Conservation (phyloP, 2,329 filamentous ascomycete species). For the Whalleya microplaca region DNA sequence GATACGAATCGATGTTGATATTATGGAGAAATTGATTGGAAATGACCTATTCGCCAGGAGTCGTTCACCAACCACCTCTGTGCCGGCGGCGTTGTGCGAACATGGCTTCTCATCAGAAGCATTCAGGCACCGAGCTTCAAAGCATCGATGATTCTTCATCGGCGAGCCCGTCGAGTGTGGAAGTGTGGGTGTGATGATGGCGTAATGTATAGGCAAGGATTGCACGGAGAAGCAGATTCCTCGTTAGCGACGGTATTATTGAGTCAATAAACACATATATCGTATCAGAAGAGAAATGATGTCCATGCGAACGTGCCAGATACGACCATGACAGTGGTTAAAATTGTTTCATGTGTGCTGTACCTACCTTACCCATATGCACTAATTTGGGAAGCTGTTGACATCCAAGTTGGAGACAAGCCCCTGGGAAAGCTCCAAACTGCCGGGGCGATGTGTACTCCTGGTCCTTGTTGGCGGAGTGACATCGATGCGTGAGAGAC, state of each 20-base stretch:
- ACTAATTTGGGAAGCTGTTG: neutral
- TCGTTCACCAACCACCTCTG: neutral
- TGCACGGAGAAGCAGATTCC: neutral
- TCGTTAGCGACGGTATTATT: neutral
- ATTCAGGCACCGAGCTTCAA: neutral
- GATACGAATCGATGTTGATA: neutral
- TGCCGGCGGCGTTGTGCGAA: too few species aligned
- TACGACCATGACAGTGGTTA: neutral
- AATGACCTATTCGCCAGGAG: neutral
- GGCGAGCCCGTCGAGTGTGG: neutral
- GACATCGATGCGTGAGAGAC: neutral
- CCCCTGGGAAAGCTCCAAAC: neutral
- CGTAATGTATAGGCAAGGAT: neutral
- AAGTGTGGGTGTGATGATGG: neutral
- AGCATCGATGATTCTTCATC: neutral
- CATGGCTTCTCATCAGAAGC: neutral
- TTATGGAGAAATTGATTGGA: neutral
- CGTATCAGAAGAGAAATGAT: conserved; percentile 2
- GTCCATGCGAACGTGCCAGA: conserved; percentile 8
- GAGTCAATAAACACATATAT: neutral
- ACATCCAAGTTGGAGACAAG: neutral
- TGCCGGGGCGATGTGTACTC: neutral
- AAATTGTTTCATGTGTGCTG: neutral
- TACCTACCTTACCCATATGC: neutral
- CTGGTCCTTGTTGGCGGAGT: neutral